Evolutionary conservation across 768 basidiomycete species (phyloP).

Genomic region (Calvatia gigantea): DNA sequence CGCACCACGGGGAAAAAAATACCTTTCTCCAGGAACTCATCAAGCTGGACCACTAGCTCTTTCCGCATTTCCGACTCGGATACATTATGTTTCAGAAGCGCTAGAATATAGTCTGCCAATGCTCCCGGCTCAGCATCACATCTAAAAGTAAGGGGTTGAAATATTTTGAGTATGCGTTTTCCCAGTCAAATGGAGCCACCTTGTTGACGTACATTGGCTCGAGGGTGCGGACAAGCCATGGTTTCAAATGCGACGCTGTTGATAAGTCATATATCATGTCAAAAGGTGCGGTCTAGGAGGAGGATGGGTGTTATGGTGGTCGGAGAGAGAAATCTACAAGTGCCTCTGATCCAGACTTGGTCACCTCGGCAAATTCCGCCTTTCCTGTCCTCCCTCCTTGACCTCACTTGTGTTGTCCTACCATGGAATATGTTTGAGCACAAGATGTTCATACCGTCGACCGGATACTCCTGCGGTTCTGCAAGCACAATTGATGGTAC

Average conservation of each 20-base stretch:
- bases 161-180: slow-evolving; percentile 15
- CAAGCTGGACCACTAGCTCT: slow-evolving; percentile 72
- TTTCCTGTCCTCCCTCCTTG: background rate
- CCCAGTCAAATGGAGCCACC: slow-evolving; percentile 5
- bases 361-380: slow-evolving; percentile 12
- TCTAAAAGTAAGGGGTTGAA: slow-evolving; percentile 39
- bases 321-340: background rate
- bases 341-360: slow-evolving; percentile 4
- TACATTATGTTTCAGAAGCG: slow-evolving; percentile 87
- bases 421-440: background rate
- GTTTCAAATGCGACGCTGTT: slow-evolving; percentile 66
- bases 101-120: slow-evolving; percentile 91
- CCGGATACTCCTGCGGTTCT: too few relatives aligned
- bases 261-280: slow-evolving; percentile 67
- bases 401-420: background rate
- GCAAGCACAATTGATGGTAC: too few relatives aligned
- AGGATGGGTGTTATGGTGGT: background rate
- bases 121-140: slow-evolving; percentile 96
- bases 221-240: slow-evolving; percentile 85
- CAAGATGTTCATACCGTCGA: too few relatives aligned
- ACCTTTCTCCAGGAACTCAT: slow-evolving; percentile 95
- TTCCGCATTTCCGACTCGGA: slow-evolving; percentile 79
- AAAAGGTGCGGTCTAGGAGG: background rate
- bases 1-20: slow-evolving; percentile 20
- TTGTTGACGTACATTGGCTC: slow-evolving; percentile 76